Percentiles rank a stretch among this genome's conserved stretches.
Evolutionary conservation across 495 filamentous ascomycete species (phyloP).

Genomic region (Echria macrotheca): DNA sequence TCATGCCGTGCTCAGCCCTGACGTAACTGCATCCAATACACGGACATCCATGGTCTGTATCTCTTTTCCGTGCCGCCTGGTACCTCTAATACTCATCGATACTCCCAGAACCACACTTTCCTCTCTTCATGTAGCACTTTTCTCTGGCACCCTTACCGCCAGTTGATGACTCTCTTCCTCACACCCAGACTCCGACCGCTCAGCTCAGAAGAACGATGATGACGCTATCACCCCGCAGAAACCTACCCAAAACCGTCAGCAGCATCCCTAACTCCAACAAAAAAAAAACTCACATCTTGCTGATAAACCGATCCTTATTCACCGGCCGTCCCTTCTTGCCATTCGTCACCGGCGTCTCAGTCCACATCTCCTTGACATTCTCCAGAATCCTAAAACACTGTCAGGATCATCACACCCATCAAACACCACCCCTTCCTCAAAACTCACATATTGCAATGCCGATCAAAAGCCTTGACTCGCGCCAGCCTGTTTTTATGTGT

Average conservation of each 20-base stretch:
- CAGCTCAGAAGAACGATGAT: constrained; percentile 8
- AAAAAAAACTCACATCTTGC: constrained; percentile 73
- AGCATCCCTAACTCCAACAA: neutral
- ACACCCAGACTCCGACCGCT: neutral
- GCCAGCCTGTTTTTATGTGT: constrained; percentile 33
- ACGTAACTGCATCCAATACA: too few species aligned
- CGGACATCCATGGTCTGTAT: too few species aligned
- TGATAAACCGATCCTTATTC: constrained; percentile 97
- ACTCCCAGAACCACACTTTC: too few species aligned
- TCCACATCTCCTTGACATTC: constrained; percentile 93
- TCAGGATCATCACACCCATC: constrained; percentile 7
- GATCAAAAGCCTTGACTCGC: constrained; percentile 45
- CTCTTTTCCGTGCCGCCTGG: too few species aligned
- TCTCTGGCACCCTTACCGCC: too few species aligned
- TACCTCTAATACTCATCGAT: too few species aligned
- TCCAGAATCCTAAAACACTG: constrained; percentile 20
- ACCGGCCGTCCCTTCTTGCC: constrained; percentile 85
- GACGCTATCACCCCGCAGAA: constrained; percentile 7
- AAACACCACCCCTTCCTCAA: neutral
- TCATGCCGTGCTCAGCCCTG: too few species aligned
- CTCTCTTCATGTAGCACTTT: too few species aligned
- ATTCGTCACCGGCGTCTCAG: constrained; percentile 70
- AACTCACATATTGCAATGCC: constrained; percentile 29
- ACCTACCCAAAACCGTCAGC: neutral
- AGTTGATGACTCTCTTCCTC: too few species aligned